Evolutionary conservation across 306 rosid genomes (phyloP), one percentile per base, ranked within the genome.

Genomic region (Trifolium subterraneum): DNA sequence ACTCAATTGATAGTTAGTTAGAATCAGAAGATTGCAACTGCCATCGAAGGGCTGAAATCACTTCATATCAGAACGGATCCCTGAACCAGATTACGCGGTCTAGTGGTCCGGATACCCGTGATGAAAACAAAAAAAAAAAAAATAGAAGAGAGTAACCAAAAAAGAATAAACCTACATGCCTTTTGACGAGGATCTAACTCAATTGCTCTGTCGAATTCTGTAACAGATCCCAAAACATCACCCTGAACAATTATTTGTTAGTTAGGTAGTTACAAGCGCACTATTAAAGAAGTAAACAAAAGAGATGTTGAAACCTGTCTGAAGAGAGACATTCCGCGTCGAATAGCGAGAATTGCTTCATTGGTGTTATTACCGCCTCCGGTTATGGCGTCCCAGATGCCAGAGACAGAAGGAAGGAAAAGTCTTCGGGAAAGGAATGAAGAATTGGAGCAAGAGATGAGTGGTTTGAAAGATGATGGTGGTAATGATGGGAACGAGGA

Each of bases 101-200:
- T n/a, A n/a, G n/a, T n/a, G n/a, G n/a, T n/a, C n/a, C n/a, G n/a
- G n/a, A n/a, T n/a, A n/a, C n/a, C n/a, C n/a, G n/a, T n/a, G n/a
- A n/a, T n/a, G n/a, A n/a, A n/a, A n/a, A n/a, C n/a, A n/a, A n/a
- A n/a, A n/a, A n/a, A n/a, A n/a, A n/a, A n/a, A n/a, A n/a, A n/a
- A n/a, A n/a, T n/a, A n/a, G 33, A 56, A 14, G 52, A 66, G 15
- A 19, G 14, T 64, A 47, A 7, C 58, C 59, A 20, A 63, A 78
- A 64, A 11, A 3, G 68, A 7, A 81, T 35, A 65, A 64, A 86
- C 96, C 67, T 84, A 93, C 98, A 93, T 39, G 97, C 96, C 88
- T 87, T 88, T 79, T 89, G 97, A 79, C 98, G 93, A 81, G 91
- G 90, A 82, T 93, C 97, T 87, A 91, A 78, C 66, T 84, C 83